phyloP scores from a whole-genome alignment of 1,284 basidiomycete genomes.

The Rhodotorula sp. region DNA sequence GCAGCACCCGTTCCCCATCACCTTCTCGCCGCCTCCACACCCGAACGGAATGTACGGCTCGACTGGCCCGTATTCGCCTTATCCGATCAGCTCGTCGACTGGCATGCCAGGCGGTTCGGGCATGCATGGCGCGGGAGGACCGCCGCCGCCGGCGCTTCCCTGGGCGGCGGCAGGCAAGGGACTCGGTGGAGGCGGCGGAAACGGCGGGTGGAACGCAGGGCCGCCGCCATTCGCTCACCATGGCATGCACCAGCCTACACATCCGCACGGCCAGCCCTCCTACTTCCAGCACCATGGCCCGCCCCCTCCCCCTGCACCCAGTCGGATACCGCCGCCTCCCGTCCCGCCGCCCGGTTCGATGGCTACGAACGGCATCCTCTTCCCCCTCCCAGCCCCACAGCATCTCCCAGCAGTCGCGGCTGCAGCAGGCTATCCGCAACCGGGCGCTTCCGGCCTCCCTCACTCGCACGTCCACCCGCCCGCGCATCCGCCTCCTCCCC shows the following conservation, averaged over 20 bases:
- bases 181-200: no score
- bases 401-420: slow-evolving; percentile 3
- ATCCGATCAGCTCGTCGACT: slow-evolving; percentile 6
- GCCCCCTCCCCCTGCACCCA: not conserved
- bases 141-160: not conserved
- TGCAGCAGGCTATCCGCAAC: not conserved
- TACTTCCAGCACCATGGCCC: not conserved
- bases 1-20: not conserved
- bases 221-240: not conserved
- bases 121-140: not conserved
- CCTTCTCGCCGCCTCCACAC: not conserved
- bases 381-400: slow-evolving; percentile 25
- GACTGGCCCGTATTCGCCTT: slow-evolving; percentile 1
- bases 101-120: not conserved
- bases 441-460: not conserved
- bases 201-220: not conserved
- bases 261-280: not conserved
- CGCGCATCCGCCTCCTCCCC: not conserved
- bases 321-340: not conserved
- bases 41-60: not conserved
- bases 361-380: slow-evolving; percentile 21
- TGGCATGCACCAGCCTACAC: not conserved
- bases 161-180: not conserved
- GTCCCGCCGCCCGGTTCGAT: not conserved
- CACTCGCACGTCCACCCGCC: not conserved